phyloP scores from a whole-genome alignment of 2,329 filamentous ascomycete genomes.

The Aspergillus sp. region DNA sequence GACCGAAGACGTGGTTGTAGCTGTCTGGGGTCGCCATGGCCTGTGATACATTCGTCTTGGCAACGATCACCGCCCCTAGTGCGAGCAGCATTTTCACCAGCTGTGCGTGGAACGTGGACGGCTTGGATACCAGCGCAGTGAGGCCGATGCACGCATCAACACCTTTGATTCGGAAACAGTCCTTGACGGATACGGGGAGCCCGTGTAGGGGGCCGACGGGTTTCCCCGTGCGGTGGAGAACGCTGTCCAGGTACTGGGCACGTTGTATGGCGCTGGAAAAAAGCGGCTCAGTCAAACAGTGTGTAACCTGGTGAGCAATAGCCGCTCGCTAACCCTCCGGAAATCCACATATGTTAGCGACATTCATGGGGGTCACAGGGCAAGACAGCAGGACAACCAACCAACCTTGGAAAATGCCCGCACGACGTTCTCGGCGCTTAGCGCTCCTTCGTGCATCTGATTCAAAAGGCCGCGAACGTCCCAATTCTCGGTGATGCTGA shows the following conservation, averaged over 20 bases:
- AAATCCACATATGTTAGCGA: too few species aligned
- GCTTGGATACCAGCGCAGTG: slow-evolving; percentile 58
- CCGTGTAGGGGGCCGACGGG: slow-evolving; percentile 61
- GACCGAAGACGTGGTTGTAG: slow-evolving; percentile 61
- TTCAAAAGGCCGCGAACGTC: slow-evolving; percentile 41
- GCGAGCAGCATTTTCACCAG: slow-evolving; percentile 58
- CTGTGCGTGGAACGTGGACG: slow-evolving; percentile 54
- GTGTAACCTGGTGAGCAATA: slow-evolving; percentile 41
- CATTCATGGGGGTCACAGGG: background rate
- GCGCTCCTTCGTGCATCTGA: slow-evolving; percentile 30
- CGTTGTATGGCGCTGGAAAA: slow-evolving; percentile 49
- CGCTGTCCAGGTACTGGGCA: slow-evolving; percentile 48
- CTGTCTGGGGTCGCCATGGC: slow-evolving; percentile 54
- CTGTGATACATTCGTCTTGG: slow-evolving; percentile 68
- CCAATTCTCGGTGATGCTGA: slow-evolving; percentile 55
- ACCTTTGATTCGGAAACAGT: slow-evolving; percentile 46
- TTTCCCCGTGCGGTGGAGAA: slow-evolving; percentile 35
- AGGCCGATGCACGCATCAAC: slow-evolving; percentile 57
- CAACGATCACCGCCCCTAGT: slow-evolving; percentile 64
- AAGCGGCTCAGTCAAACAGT: slow-evolving; percentile 53
- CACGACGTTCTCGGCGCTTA: slow-evolving; percentile 46
- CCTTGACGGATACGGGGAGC: slow-evolving; percentile 54
- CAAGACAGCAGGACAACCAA: background rate
- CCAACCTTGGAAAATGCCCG: slow-evolving; percentile 55
- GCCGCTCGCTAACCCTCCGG: slow-evolving; percentile 36